phyloP scores from a whole-genome alignment of 164 flowering plant genomes.

The Paratinospora sagittata region DNA sequence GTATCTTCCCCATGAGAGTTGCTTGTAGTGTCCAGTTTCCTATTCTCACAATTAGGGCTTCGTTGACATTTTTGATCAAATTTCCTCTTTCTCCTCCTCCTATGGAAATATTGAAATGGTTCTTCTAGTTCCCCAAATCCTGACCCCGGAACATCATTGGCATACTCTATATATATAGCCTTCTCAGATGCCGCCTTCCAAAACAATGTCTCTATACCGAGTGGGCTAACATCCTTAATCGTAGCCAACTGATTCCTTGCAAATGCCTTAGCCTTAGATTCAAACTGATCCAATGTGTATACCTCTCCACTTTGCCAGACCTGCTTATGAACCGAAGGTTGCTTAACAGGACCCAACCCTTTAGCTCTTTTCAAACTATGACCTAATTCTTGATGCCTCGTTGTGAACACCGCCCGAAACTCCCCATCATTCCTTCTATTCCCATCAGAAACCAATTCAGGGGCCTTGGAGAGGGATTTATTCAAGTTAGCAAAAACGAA shows the following conservation, averaged over 20 bases:
- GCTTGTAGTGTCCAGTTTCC: constrained; percentile 14
- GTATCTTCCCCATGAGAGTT: constrained; percentile 12
- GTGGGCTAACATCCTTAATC: constrained; percentile 63
- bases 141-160: constrained; percentile 97
- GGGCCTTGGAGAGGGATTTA: constrained; percentile 57
- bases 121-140: constrained; percentile 81
- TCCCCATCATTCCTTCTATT: constrained; percentile 33
- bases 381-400: constrained; percentile 93
- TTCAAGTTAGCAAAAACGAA: constrained; percentile 67
- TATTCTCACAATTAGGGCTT: constrained; percentile 23
- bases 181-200: constrained; percentile 87
- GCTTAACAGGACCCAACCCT: constrained; percentile 25
- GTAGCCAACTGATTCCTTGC: constrained; percentile 48
- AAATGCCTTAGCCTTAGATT: constrained; percentile 76
- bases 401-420: constrained; percentile 69
- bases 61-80: constrained; percentile 23
- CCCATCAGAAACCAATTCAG: constrained; percentile 48
- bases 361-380: constrained; percentile 38
- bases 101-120: constrained; percentile 38
- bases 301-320: constrained; percentile 96
- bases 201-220: constrained; percentile 66
- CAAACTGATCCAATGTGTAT: constrained; percentile 91
- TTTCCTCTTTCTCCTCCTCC: constrained; percentile 42
- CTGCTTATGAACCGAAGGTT: constrained; percentile 47
- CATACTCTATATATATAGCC: constrained; percentile 88